Evolutionary conservation across 768 basidiomycete species (phyloP), one percentile per base, ranked within the genome.

Genomic region (Lentinus tigrinus): DNA sequence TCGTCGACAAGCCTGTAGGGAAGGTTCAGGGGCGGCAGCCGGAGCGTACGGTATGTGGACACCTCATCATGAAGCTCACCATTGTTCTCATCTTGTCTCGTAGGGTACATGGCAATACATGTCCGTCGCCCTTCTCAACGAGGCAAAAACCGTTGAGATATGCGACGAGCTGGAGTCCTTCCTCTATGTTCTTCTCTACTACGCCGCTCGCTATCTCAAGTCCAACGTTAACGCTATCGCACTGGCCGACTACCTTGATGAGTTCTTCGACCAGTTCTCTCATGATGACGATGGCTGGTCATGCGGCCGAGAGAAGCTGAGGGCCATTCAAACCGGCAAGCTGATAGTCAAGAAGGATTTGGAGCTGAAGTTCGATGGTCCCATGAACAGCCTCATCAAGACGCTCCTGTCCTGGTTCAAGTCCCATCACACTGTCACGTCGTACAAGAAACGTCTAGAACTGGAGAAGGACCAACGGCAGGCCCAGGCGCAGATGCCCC

Each of bases 41-140:
- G 3, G 26, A 31, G 17, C 52, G 52, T 6, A 42, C 39, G 9
- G 52, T 53, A 19, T 37, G 49, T 34, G 8, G 10, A 17, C 31
- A 3, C 38, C 3, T 23, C 36, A 14, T 42, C 23, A 2, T 14
- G 5, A 42, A 7, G 2, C 24, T 27, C n/a, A 53, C 3, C 21
- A 14, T 5, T n/a, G 16, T 39, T 3, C 24, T 31, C 8, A 38
- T 2, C 17, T 4, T 3, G 40, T 4, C 19, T 40, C 13, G 6
- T n/a, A 65, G 63, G 60, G 63, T 1, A 64, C 63, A 19, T 62
- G 60, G 63, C 63, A 62, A 49, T 64, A 49, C 53, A 54, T 57
- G 55, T 56, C 57, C 0, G 60, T 56, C 8, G 37, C 21, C 0
- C 50, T 52, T 10, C 46, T 62, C 8, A 10, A 13, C 10, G 9